These are phyloP conservation scores for Neofusicoccum sp. DNA, from an alignment of 2,329 filamentous ascomycete genomes.

Conservation along the genomic window DNA sequence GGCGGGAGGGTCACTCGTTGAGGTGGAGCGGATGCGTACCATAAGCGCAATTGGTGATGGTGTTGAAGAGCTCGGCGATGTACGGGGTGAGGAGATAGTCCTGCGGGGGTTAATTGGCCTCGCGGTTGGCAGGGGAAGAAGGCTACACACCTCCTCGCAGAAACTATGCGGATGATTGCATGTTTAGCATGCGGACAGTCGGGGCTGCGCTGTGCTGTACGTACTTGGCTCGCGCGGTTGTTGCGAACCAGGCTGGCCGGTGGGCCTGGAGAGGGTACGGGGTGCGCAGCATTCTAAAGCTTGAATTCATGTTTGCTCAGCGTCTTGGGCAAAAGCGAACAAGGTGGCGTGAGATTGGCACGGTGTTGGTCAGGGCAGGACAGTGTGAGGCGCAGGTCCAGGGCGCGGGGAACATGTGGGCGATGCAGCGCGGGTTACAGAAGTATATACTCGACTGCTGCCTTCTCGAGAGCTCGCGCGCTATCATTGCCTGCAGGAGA, in stretches of 20 bases:
- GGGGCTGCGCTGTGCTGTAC: neutral
- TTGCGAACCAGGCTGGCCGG: neutral
- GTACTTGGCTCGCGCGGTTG: neutral
- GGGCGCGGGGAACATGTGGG: too few relatives aligned
- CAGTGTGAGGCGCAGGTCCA: too few relatives aligned
- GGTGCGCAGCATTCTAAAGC: neutral
- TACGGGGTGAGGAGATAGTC: constrained; percentile 55
- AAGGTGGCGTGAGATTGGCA: too few relatives aligned
- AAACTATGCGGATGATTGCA: neutral
- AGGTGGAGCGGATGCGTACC: constrained; percentile 32
- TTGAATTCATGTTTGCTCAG: neutral
- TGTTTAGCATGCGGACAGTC: neutral
- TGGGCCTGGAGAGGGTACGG: neutral
- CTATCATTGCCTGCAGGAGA: too few relatives aligned
- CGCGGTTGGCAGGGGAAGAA: too few relatives aligned
- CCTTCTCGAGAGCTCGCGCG: too few relatives aligned
- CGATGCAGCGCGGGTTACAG: too few relatives aligned
- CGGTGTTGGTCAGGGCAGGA: too few relatives aligned
- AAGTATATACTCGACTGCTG: too few relatives aligned
- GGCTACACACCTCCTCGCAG: neutral
- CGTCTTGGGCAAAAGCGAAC: neutral
- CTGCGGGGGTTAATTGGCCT: constrained; percentile 28
- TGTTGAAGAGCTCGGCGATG: constrained; percentile 55
- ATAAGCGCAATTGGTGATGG: constrained; percentile 52
- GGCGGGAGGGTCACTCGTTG: neutral